Evolutionary conservation across 352 stramenopile species (phyloP).

Genomic region (Pythium rishiriense): DNA sequence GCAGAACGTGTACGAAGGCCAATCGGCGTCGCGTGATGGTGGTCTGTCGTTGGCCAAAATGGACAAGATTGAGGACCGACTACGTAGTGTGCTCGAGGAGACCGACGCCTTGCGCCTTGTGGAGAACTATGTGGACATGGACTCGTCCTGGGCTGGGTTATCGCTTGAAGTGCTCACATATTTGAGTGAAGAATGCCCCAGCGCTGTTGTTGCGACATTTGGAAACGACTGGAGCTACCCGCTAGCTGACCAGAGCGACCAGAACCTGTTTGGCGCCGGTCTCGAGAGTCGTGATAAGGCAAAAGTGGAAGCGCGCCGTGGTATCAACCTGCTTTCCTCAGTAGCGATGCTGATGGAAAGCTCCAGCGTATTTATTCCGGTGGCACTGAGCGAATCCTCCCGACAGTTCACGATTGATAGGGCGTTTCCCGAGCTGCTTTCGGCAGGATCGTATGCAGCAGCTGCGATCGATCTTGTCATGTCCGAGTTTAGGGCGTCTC

Average conservation of each 20-base stretch:
- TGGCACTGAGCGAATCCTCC: constrained; percentile 36
- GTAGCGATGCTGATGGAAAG: constrained; percentile 62
- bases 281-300: constrained; percentile 44
- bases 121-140: constrained; percentile 75
- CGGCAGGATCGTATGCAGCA: constrained; percentile 34
- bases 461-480: constrained; percentile 56
- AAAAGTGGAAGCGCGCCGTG: constrained; percentile 59
- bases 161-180: constrained; percentile 74
- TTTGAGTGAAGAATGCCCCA: constrained; percentile 66
- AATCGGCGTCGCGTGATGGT: constrained; percentile 46
- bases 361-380: constrained; percentile 53
- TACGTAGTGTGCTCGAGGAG: constrained; percentile 60
- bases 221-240: constrained; percentile 81
- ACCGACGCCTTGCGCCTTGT: constrained; percentile 70
- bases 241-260: constrained; percentile 44
- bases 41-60: constrained; percentile 52
- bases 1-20: constrained; percentile 84
- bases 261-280: constrained; percentile 42
- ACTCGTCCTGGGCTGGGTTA: constrained; percentile 77
- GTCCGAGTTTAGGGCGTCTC: constrained; percentile 33
- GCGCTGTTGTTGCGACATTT: constrained; percentile 48
- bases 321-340: constrained; percentile 65
- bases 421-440: neutral
- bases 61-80: constrained; percentile 58
- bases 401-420: constrained; percentile 7